These are phyloP conservation scores for Aspergillus fijiensis DNA, from an alignment of 2,329 filamentous ascomycete species.

Conservation along the genomic window DNA sequence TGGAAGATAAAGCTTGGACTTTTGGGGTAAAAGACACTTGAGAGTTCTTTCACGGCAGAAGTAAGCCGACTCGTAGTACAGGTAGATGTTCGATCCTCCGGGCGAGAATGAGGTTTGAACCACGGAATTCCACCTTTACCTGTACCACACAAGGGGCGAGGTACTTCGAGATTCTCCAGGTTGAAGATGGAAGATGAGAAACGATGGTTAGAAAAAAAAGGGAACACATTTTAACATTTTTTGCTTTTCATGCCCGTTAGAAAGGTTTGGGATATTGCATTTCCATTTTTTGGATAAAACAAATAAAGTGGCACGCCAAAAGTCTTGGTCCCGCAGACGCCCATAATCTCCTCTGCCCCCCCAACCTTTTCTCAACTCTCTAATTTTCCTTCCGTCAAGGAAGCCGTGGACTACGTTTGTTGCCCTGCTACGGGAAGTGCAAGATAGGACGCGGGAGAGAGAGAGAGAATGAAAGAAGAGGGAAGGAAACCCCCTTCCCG, in stretches of 20 bases:
- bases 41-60: too few species aligned
- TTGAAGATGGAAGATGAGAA: background rate
- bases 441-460: background rate
- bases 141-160: too few species aligned
- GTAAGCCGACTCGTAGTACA: too few species aligned
- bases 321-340: slow-evolving; percentile 11
- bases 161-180: too few species aligned
- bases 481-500: slow-evolving; percentile 16
- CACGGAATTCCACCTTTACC: too few species aligned
- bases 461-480: slow-evolving; percentile 1
- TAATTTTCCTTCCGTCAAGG: slow-evolving; percentile 1
- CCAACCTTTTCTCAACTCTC: background rate
- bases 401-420: background rate
- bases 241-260: slow-evolving; percentile 16
- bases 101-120: too few species aligned
- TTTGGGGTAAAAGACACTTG: too few species aligned
- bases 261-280: slow-evolving; percentile 19
- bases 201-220: slow-evolving; percentile 10
- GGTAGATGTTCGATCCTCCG: too few species aligned
- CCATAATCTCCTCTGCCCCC: slow-evolving; percentile 5
- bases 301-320: slow-evolving; percentile 16
- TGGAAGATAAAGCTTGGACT: too few species aligned
- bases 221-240: slow-evolving; percentile 20
- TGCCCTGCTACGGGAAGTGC: background rate
- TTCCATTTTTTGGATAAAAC: slow-evolving; percentile 19